Evolutionary conservation across 805 yeast species (phyloP).

Genomic region (Saccharomycopsis olivae): DNA sequence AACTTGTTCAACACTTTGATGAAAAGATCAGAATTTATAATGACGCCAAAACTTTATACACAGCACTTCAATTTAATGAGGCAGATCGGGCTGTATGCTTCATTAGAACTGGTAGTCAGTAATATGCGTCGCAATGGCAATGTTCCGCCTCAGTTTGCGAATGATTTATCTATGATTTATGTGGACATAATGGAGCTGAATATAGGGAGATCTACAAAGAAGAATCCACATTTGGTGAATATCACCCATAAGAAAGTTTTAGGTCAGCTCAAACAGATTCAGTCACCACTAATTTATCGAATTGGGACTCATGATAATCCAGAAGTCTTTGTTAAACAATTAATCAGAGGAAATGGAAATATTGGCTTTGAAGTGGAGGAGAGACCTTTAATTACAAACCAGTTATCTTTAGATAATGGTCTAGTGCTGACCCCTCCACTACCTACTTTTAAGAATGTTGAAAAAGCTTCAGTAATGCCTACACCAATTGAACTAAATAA

Average conservation of each 20-base stretch:
- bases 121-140: too few species aligned
- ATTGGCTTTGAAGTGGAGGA: constrained; percentile 28
- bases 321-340: constrained; percentile 20
- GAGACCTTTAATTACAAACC: constrained; percentile 35
- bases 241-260: constrained; percentile 11
- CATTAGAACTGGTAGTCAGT: too few species aligned
- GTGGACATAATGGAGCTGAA: constrained; percentile 28
- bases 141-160: constrained; percentile 39
- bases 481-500: too few species aligned
- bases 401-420: constrained; percentile 23
- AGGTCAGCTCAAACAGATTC: constrained; percentile 6
- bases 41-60: too few species aligned
- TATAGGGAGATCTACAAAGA: background rate
- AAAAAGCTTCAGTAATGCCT: constrained; percentile 43
- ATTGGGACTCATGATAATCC: constrained; percentile 23
- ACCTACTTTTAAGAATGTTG: constrained; percentile 56
- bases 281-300: constrained; percentile 10
- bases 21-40: too few species aligned
- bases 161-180: constrained; percentile 30
- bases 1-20: too few species aligned
- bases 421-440: constrained; percentile 26
- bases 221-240: background rate
- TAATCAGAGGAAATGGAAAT: constrained; percentile 27
- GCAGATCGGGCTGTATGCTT: too few species aligned
- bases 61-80: too few species aligned